Evolutionary conservation across 306 rosid genomes (phyloP).

Genomic region (Begonia loranthoides): DNA sequence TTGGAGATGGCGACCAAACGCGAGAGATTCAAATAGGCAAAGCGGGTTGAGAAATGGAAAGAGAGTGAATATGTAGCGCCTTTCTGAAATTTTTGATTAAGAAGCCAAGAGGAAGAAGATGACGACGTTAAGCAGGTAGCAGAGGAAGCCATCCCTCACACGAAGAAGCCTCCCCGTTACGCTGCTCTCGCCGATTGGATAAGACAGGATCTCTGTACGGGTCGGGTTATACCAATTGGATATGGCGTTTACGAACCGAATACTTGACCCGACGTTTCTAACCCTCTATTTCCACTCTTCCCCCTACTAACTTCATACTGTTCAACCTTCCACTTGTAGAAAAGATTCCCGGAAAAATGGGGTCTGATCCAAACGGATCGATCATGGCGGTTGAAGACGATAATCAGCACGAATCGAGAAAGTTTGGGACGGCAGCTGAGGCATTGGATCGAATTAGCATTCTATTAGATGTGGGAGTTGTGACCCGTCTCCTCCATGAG

Average conservation of each 20-base stretch:
- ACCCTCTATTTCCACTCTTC: background rate
- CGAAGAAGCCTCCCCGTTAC: background rate
- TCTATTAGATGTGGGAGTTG: slow-evolving; percentile 41
- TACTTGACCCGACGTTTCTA: too few species aligned
- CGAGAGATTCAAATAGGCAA: slow-evolving; percentile 2
- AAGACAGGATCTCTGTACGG: too few species aligned
- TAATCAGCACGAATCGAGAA: slow-evolving; percentile 22
- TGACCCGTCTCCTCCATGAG: slow-evolving; percentile 55
- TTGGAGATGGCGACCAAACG: background rate
- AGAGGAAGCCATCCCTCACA: slow-evolving; percentile 5
- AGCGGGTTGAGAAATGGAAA: background rate
- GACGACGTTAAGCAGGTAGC: slow-evolving; percentile 7
- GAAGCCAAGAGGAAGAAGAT: slow-evolving; percentile 4
- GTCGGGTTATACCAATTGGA: too few species aligned
- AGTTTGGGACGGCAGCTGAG: slow-evolving; percentile 27
- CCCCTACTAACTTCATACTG: background rate
- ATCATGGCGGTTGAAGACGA: slow-evolving; percentile 12
- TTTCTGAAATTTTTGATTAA: slow-evolving; percentile 1
- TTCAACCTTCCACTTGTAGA: background rate
- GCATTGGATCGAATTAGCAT: slow-evolving; percentile 23
- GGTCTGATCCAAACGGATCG: slow-evolving; percentile 28
- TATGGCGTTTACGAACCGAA: too few species aligned
- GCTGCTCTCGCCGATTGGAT: too few species aligned
- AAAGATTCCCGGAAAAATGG: slow-evolving; percentile 14
- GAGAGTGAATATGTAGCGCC: background rate